Base-by-base conservation (phyloP, 192 early-diverging fungal species). In the Gigaspora rosea region DNA sequence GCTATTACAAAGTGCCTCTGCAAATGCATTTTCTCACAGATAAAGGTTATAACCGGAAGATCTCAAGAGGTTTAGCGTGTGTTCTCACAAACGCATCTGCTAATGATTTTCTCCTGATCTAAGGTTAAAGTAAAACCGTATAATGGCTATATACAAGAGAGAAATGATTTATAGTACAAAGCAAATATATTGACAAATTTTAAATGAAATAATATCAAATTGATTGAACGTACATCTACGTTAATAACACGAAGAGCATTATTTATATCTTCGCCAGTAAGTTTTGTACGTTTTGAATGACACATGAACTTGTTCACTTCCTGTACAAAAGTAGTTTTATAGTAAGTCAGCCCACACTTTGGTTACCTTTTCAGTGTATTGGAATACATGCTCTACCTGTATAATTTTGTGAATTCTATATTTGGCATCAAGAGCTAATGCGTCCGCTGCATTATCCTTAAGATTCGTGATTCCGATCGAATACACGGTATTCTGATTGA, bases 281-380 rank as follows among this genome's bases (percentile, higher is more conserved):
- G 80, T 78, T 90, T 92, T 41, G 92, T 88, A 64, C 97, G 87
- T 79, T 94, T 92, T 7, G 94, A 92, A 75, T 97, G 98, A 48
- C 93, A 90, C 98, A 99, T 99, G 80, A 98, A 98, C 86, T 99
- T 99, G 77, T 84, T 86, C 1, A 95, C 95, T 80, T 99, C 96
- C 89, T 95, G 82, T 27, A 20, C 27, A 61, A 32, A 67, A 58
- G 22, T 35, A 35, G n/a, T 52, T 54, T 20, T 35, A 46, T 58
- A 52, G 33, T 32, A 32, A 68, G 68, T 71, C 36, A 46, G 78
- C 56, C 27, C 65, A 57, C 27, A 32, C 35, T 41, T 27, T 4
- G 7, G 52, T 20, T 49, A 27, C 65, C 79, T 20, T 50, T 54
- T 52, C 15, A 35, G 63, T 16, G 63, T 36, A 36, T 46, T 65